Evolutionary conservation across 2,329 filamentous ascomycete genomes (phyloP).

Genomic region (Ophiocordyceps camponoti-saundersi): DNA sequence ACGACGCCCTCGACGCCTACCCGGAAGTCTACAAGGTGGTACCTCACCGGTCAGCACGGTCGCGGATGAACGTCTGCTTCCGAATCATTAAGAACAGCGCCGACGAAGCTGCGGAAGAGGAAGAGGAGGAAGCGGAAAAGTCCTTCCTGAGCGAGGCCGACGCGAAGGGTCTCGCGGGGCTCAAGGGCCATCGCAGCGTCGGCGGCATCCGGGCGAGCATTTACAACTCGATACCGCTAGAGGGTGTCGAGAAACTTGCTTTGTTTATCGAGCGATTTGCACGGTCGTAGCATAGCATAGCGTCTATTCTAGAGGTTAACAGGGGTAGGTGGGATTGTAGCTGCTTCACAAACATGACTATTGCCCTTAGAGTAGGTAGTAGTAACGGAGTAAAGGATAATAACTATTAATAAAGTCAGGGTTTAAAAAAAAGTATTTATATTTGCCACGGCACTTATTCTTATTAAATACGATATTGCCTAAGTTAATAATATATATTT

Average conservation of each 20-base stretch:
- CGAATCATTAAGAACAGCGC: slow-evolving; percentile 44
- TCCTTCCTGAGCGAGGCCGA: slow-evolving; percentile 60
- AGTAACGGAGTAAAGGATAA: too few relatives aligned
- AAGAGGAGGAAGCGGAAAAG: slow-evolving; percentile 56
- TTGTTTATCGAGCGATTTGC: slow-evolving; percentile 42
- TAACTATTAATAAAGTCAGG: too few relatives aligned
- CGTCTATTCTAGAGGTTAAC: not conserved
- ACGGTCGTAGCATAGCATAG: slow-evolving; percentile 9
- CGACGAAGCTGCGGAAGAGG: slow-evolving; percentile 55
- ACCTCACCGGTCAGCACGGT: slow-evolving; percentile 57
- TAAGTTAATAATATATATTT: too few relatives aligned
- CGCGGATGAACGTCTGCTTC: slow-evolving; percentile 94
- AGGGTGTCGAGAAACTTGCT: slow-evolving; percentile 50
- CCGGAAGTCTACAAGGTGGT: slow-evolving; percentile 61
- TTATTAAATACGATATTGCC: too few relatives aligned
- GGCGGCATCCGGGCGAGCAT: slow-evolving; percentile 76
- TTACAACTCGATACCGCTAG: slow-evolving; percentile 68
- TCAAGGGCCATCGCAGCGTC: slow-evolving; percentile 80
- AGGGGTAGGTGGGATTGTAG: not conserved
- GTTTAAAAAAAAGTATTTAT: too few relatives aligned
- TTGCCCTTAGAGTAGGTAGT: too few relatives aligned
- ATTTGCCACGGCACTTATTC: too few relatives aligned
- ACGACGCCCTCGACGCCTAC: slow-evolving; percentile 57
- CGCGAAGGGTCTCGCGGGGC: slow-evolving; percentile 50
- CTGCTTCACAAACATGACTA: too few relatives aligned